Evolutionary conservation across 139 green algal species (phyloP), one percentile per base, ranked within the genome.

Genomic region (Tetradesmus lagerheimii): DNA sequence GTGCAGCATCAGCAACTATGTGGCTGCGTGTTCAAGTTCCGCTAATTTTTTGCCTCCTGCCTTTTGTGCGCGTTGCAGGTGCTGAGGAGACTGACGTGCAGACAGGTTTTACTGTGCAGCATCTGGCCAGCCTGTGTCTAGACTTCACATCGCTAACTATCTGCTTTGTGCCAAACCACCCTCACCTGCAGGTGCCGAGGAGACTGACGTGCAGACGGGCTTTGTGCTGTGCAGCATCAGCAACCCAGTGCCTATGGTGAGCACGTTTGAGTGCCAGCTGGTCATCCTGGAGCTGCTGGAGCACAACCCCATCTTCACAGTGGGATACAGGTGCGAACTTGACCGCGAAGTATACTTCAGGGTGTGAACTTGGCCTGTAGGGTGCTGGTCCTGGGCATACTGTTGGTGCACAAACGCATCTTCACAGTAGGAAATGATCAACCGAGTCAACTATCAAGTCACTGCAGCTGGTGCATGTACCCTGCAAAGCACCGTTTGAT

Each of bases 251-350:
- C 95, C 95, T 0, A 89, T 92, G 18, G 96, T 97, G 20, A 95
- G 92, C 43, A 89, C 96, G 64, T 98, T 99, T 93, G 95, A 98
- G 83, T 95, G 93, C 35, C 89, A 91, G 89, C 67, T 92, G 47
- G 91, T 96, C 83, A 94, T 97, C 74, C 80, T 96, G 43, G 95
- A 97, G 89, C 95, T 97, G 88, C 91, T 96, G 86, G 94, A 99
- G 90, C 98, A 99, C 95, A 99, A 99, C 94, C 92, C 97, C 62
- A 97, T 99, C 89, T 99, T 99, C 93, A 99, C 97, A 34, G 97
- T 97, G 20, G 91, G 97, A 37, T 91, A 91, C 88, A 74, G 87
- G 53, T 85, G 43, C 15, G 85, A 76, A 76, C 64, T 76, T 4
- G 4, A 76, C 18, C n/a, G 67, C 16, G 67, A 78, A 78, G 67